Evolutionary conservation across 2,329 filamentous ascomycete species (phyloP), one percentile per base, ranked within the genome.

Genomic region (Beauveria pseudobassiana): DNA sequence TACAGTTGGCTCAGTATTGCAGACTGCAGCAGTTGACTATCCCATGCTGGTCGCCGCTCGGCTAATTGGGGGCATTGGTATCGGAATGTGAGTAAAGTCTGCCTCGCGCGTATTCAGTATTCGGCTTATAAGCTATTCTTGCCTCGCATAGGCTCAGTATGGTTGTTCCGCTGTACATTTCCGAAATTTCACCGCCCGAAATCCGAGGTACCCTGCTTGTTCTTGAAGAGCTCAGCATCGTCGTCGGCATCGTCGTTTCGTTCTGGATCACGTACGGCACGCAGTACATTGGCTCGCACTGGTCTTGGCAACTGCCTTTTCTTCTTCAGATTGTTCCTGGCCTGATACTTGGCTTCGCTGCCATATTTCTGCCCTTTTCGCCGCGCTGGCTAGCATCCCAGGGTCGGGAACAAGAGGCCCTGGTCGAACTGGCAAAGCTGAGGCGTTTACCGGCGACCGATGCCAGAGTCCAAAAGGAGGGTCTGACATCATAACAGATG

Each of bases 141-240:
- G 18, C 18, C 42, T 43, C 42, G 8, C 8, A 10, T 20, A 43
- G 42, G 42, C n/a, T 43, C 4, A 43, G 42, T n/a, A 43, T 43
- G 42, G 42, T 43, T 10, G 69, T 76, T 48, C 78, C 74, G 10
- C 73, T 77, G 3, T 75, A 75, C 65, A 82, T 77, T 63, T 74
- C 76, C 48, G 78, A 80, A 64, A 75, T 80, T 8, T 77, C 79
- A 0, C 78, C 79, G 1, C 77, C 79, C 1, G 77, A 79, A 34
- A 74, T 80, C 3, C 78, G 79, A 5, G 79, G 79, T 5, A 74
- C 75, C 0, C 69, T 81, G 2, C 74, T 81, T 0, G 77, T 77
- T 0, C 71, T 76, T 2, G 77, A 79, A 59, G 70, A 74, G 49
- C 64, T 79, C 3, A 68, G 67, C 30, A 69, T 73, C 53, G 68